These are phyloP conservation scores for Tripidium arundinaceum DNA, from an alignment of 202 grass and related monocot genomes.

Conservation along the genomic window DNA sequence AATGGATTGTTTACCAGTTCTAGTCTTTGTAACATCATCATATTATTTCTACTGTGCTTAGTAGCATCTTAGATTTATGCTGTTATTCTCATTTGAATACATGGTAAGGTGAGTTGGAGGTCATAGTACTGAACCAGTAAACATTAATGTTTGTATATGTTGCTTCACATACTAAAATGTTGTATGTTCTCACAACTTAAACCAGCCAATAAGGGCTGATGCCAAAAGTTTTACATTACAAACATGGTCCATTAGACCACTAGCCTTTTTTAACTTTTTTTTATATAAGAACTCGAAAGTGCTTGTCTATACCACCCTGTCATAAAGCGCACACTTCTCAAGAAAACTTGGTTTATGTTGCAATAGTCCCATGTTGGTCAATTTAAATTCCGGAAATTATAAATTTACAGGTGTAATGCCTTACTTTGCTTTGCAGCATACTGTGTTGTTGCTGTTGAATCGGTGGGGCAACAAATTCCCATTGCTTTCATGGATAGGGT, in stretches of 20 bases:
- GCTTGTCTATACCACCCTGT: neutral
- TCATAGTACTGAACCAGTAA: neutral
- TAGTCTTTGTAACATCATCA: neutral
- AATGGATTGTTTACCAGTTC: neutral
- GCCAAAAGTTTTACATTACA: neutral
- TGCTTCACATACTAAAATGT: neutral
- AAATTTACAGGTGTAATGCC: neutral
- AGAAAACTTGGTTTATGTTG: neutral
- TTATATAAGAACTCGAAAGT: neutral
- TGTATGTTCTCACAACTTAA: neutral
- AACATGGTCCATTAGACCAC: neutral
- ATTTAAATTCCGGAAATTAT: neutral
- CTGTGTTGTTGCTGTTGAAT: conserved; percentile 85
- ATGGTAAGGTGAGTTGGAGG: too few relatives aligned
- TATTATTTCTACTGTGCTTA: neutral
- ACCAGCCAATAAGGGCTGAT: neutral
- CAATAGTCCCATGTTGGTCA: neutral
- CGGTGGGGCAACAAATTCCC: conserved; percentile 77
- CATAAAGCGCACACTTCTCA: neutral
- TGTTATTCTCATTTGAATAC: neutral
- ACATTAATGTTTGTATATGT: neutral
- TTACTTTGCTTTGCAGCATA: conserved; percentile 57
- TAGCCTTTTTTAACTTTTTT: too few relatives aligned
- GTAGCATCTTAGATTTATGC: neutral
- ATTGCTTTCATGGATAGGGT: conserved; percentile 84